These are phyloP conservation scores for Pestalotiopsis sp. DNA, from an alignment of 2,329 filamentous ascomycete genomes.

Conservation along the genomic window DNA sequence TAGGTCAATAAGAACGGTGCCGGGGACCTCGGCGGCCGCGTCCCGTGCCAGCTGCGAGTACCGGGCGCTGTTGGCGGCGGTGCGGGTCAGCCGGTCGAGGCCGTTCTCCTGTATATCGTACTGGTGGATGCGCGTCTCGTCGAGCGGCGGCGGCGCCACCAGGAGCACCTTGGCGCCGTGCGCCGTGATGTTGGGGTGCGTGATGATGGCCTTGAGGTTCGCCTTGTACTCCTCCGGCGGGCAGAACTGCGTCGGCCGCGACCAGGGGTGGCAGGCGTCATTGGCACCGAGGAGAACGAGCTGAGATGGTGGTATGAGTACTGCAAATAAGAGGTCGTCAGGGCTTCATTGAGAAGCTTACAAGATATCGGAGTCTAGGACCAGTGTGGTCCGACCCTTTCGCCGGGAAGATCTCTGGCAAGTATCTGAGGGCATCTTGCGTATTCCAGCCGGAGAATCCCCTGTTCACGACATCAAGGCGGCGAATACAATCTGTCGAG, in stretches of 20 bases:
- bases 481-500: conserved; percentile 68
- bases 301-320: conserved; percentile 40
- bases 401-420: conserved; percentile 73
- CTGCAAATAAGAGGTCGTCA: background rate
- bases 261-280: conserved; percentile 72
- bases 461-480: conserved; percentile 84
- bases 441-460: conserved; percentile 89
- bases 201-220: conserved; percentile 74
- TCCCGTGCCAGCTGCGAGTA: conserved; percentile 64
- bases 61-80: conserved; percentile 52
- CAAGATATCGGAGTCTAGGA: conserved; percentile 68
- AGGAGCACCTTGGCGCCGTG: conserved; percentile 77
- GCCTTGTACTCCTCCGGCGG: conserved; percentile 73
- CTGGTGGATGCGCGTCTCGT: conserved; percentile 68
- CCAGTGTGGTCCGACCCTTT: conserved; percentile 47
- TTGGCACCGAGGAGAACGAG: conserved; percentile 87
- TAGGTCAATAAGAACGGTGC: conserved; percentile 74
- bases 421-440: conserved; percentile 68
- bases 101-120: conserved; percentile 49
- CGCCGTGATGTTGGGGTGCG: conserved; percentile 68
- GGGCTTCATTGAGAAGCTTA: conserved; percentile 36
- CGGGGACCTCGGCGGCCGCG: conserved; percentile 70
- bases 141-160: conserved; percentile 80
- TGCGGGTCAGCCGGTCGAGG: conserved; percentile 44
- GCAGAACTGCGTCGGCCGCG: conserved; percentile 72